These are phyloP conservation scores for Aureobasidium sp. DNA, from an alignment of 2,329 filamentous ascomycete species.

Conservation along the genomic window DNA sequence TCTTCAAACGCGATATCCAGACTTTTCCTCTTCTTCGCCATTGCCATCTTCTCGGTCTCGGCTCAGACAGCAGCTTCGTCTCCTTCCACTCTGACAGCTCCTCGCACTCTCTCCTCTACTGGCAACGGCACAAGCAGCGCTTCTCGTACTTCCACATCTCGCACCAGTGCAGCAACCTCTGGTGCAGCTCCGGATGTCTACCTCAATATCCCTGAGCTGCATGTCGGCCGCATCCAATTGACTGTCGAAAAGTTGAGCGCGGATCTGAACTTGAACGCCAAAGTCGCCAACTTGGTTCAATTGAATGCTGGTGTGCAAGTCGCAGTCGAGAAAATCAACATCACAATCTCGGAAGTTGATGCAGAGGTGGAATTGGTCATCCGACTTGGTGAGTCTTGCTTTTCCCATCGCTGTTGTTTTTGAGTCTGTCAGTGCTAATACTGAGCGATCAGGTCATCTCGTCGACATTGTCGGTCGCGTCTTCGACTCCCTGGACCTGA, in stretches of 20 bases:
- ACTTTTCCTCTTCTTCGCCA: not conserved
- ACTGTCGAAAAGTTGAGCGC: constrained; percentile 51
- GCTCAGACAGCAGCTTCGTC: constrained; percentile 14
- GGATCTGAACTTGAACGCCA: constrained; percentile 52
- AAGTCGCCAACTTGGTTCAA: constrained; percentile 49
- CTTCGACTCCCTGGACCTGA: constrained; percentile 50
- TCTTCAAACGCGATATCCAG: not conserved
- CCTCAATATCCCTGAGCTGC: constrained; percentile 49
- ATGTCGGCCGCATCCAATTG: constrained; percentile 51
- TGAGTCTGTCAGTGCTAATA: not conserved
- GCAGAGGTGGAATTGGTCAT: constrained; percentile 53
- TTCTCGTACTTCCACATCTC: not conserved
- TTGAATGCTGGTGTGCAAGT: constrained; percentile 43
- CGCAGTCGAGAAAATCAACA: constrained; percentile 44
- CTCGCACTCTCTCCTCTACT: constrained; percentile 4
- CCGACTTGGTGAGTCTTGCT: constrained; percentile 31
- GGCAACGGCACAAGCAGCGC: constrained; percentile 3
- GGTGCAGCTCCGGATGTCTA: constrained; percentile 43
- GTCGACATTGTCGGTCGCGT: constrained; percentile 55
- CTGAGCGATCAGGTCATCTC: constrained; percentile 37
- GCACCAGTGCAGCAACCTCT: constrained; percentile 15
- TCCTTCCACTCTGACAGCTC: constrained; percentile 4
- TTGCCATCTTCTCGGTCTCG: not conserved
- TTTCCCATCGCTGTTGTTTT: not conserved
- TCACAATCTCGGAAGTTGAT: constrained; percentile 53